Evolutionary conservation across 208 protist species (phyloP), one percentile per base, ranked within the genome.

Genomic region (Trypanosoma cruzi): DNA sequence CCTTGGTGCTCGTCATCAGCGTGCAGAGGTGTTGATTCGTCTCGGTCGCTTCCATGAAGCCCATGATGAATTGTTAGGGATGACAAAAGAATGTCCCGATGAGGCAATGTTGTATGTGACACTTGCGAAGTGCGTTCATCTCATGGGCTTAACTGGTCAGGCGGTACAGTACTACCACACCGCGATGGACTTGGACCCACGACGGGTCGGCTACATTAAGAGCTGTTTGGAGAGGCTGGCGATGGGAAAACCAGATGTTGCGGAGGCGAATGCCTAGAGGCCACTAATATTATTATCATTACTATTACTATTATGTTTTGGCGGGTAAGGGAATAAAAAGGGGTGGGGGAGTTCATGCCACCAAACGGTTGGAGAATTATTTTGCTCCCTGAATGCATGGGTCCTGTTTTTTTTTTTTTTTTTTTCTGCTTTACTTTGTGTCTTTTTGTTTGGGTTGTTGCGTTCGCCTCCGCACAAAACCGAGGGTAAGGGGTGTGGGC

Each of bases 61-160:
- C 11, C 52, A 94, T 31, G 67, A 67, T 6, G 92, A 90, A 67
- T 65, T 99, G 24, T 63, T 85, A 13, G 79, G 79, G 61, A 80
- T 98, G 56, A 74, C 81, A 40, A 74, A 83, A 52, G 60, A 79
- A n/a, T 90, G 82, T 22, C 94, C 96, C 2, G 82, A 87, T 52
- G 96, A 99, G 73, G 87, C 94, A 26, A 82, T 87, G 60, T 72
- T 98, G 20, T 90, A 98, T 61, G 81, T 97, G 37, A 80, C 94
- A 16, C 77, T 98, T 26, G 95, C 88, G 36, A 90, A 93, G 65
- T 90, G 92, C 57, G 72, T 87, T 66, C 72, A 86, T 50, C 71
- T 73, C 20, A 67, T 89, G 60, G 79, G 80, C 2, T 55, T 81
- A 1, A 54, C 80, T 16, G 68, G 81, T 14, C 57, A 85, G 46